These are phyloP conservation scores for Amniculicola lignicola DNA, from an alignment of 495 filamentous ascomycete genomes.

Conservation along the genomic window DNA sequence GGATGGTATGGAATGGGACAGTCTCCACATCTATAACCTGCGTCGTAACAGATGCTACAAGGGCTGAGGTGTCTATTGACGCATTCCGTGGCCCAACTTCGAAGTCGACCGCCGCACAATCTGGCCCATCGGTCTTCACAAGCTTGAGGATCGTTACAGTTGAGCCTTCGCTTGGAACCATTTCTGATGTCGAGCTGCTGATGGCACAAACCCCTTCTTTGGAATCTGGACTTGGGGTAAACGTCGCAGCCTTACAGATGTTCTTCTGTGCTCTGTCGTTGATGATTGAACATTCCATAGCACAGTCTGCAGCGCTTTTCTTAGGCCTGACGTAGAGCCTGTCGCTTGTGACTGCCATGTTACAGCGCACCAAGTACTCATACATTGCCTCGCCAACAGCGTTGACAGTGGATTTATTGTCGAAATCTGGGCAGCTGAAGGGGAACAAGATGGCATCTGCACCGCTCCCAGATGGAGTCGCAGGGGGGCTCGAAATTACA, in stretches of 20 bases:
- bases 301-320: slow-evolving; percentile 12
- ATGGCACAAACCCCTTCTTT: slow-evolving; percentile 10
- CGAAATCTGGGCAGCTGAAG: slow-evolving; percentile 30
- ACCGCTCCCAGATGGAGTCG: too few species aligned
- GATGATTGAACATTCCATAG: slow-evolving; percentile 23
- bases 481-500: too few species aligned
- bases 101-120: slow-evolving; percentile 8
- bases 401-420: slow-evolving; percentile 24
- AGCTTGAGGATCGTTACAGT: slow-evolving; percentile 1
- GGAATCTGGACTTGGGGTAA: not conserved
- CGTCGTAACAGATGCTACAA: slow-evolving; percentile 6
- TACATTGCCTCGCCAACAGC: slow-evolving; percentile 27
- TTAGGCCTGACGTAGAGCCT: not conserved
- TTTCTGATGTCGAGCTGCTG: not conserved
- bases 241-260: slow-evolving; percentile 10
- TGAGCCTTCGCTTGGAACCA: not conserved
- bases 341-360: slow-evolving; percentile 22
- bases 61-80: slow-evolving; percentile 1
- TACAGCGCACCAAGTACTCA: slow-evolving; percentile 32
- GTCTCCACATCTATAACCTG: not conserved
- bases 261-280: slow-evolving; percentile 4
- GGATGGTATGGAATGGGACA: not conserved
- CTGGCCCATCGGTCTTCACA: not conserved
- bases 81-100: not conserved
- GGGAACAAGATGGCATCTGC: slow-evolving; percentile 27